Percentiles rank a stretch among this genome's conserved stretches.
Conservation (phyloP, 176 grass and related monocot species). For the Stipa capillata region DNA sequence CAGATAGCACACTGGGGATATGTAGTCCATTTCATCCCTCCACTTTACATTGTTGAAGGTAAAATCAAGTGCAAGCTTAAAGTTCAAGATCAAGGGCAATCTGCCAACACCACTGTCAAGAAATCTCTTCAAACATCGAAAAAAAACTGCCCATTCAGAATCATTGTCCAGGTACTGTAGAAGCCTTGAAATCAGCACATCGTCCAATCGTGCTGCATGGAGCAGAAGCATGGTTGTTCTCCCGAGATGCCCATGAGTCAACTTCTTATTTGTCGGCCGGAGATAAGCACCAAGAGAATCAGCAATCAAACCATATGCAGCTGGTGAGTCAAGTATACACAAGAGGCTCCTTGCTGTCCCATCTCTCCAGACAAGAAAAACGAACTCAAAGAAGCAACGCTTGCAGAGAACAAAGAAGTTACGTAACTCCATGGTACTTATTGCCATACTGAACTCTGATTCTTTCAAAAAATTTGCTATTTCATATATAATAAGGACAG, state of each 20-base stretch:
- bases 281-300: conserved; percentile 29
- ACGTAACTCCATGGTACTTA: not conserved
- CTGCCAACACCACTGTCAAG: conserved; percentile 28
- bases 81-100: conserved; percentile 16
- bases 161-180: not conserved
- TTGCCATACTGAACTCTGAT: not conserved
- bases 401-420: not conserved
- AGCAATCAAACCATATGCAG: conserved; percentile 33
- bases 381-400: conserved; percentile 23
- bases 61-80: conserved; percentile 32
- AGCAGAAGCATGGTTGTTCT: conserved; percentile 46
- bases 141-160: conserved; percentile 42
- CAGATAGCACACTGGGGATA: conserved; percentile 47
- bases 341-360: conserved; percentile 10
- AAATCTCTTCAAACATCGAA: conserved; percentile 26
- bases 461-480: conserved; percentile 37
- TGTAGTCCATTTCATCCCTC: conserved; percentile 22
- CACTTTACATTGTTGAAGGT: conserved; percentile 30
- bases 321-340: conserved; percentile 12
- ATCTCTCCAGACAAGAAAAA: conserved; percentile 24
- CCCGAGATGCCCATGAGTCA: conserved; percentile 46
- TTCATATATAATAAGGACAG: conserved; percentile 23
- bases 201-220: conserved; percentile 25
- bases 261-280: not conserved
- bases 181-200: conserved; percentile 21